These are phyloP conservation scores for Termitomyces sp. DNA, from an alignment of 768 basidiomycete genomes.

Conservation along the genomic window DNA sequence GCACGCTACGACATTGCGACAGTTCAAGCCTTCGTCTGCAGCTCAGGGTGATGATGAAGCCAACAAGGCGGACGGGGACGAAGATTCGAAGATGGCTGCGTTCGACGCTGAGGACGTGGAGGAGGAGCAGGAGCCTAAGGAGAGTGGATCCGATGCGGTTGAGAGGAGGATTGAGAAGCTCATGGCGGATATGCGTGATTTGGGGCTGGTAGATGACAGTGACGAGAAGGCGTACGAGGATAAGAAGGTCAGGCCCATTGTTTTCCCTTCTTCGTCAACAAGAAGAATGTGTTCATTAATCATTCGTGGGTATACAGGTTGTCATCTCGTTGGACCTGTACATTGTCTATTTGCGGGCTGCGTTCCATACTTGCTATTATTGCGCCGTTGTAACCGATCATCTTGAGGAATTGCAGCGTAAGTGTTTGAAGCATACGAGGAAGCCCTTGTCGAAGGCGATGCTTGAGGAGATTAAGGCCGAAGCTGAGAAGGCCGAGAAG, in stretches of 20 bases:
- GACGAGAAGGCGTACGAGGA: conserved; percentile 65
- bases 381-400: conserved; percentile 92
- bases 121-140: conserved; percentile 54
- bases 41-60: conserved; percentile 27
- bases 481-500: conserved; percentile 48
- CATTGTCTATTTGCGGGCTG: conserved; percentile 88
- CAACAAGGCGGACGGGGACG: conserved; percentile 7
- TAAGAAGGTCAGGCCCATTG: conserved; percentile 55
- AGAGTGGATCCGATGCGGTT: conserved; percentile 72
- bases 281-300: not conserved
- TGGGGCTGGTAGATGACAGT: conserved; percentile 52
- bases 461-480: conserved; percentile 58
- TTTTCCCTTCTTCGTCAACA: not conserved
- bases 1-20: conserved; percentile 54
- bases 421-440: conserved; percentile 90
- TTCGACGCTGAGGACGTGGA: conserved; percentile 37
- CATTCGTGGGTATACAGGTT: conserved; percentile 40
- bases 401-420: conserved; percentile 91
- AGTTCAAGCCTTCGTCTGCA: conserved; percentile 28
- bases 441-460: conserved; percentile 62
- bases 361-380: conserved; percentile 96
- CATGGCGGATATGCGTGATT: conserved; percentile 64
- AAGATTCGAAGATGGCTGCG: conserved; percentile 24
- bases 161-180: conserved; percentile 80
- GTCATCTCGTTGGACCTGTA: conserved; percentile 87